phyloP scores from a whole-genome alignment of 306 rosid genomes.

The Neltuma alba region DNA sequence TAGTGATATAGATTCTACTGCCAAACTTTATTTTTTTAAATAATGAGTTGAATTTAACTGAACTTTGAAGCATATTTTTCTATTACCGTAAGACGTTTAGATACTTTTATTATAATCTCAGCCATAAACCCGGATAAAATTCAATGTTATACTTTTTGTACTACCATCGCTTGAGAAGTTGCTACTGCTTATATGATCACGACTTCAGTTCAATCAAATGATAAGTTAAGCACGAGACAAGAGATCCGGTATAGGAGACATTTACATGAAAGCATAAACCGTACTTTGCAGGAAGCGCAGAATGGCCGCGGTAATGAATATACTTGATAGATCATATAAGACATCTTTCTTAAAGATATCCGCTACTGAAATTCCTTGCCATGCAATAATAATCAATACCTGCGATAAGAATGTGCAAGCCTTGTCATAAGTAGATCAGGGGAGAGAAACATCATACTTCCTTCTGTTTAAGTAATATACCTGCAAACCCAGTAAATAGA shows the following conservation, averaged over 20 bases:
- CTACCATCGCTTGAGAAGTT: neutral
- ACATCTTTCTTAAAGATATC: conserved; percentile 68
- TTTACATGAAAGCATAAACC: conserved; percentile 31
- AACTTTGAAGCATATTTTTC: neutral
- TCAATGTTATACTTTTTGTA: neutral
- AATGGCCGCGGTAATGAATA: conserved; percentile 94
- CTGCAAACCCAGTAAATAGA: conserved; percentile 85
- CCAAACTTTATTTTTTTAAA: neutral
- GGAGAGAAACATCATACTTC: conserved; percentile 28
- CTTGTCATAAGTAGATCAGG: conserved; percentile 31
- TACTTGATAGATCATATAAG: conserved; percentile 70
- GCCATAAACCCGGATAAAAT: neutral
- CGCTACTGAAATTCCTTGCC: conserved; percentile 54
- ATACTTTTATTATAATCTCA: neutral
- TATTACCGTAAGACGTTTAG: neutral
- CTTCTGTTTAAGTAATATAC: conserved; percentile 50
- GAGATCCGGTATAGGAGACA: conserved; percentile 20
- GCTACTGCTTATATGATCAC: neutral
- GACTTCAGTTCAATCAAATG: neutral
- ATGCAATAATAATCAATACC: conserved; percentile 80
- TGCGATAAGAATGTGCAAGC: conserved; percentile 40
- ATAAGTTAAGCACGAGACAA: conserved; percentile 15
- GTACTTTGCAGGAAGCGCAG: conserved; percentile 92
- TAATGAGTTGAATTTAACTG: neutral
- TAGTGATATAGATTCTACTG: neutral